phyloP scores from a whole-genome alignment of 371 early-diverging fungal species.

The Blakeslea trispora region DNA sequence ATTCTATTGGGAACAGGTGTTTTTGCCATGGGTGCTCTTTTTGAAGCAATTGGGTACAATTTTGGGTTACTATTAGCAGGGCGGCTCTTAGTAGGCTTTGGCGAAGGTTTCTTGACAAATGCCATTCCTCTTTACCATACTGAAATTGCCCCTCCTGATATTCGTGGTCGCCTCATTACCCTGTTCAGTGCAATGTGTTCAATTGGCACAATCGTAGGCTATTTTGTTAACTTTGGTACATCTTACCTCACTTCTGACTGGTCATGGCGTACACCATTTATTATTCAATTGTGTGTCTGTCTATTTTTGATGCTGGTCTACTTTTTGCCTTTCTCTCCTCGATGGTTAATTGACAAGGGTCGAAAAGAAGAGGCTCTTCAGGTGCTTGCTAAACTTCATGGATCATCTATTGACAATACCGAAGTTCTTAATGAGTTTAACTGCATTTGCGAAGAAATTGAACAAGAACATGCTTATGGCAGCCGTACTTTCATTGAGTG shows the following conservation, averaged over 20 bases:
- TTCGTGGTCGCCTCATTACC: constrained; percentile 52
- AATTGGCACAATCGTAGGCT: constrained; percentile 47
- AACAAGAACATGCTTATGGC: constrained; percentile 43
- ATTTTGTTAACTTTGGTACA: constrained; percentile 53
- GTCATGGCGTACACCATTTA: constrained; percentile 47
- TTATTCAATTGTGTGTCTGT: constrained; percentile 36
- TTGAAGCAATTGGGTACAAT: constrained; percentile 44
- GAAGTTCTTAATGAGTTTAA: constrained; percentile 38
- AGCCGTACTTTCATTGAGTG: constrained; percentile 43
- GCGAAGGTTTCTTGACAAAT: constrained; percentile 47
- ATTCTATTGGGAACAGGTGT: constrained; percentile 39
- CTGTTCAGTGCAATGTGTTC: constrained; percentile 40
- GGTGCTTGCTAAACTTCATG: constrained; percentile 47
- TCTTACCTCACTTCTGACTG: constrained; percentile 37
- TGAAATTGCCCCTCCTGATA: constrained; percentile 76
- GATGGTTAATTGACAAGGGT: constrained; percentile 58
- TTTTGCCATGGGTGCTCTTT: constrained; percentile 47
- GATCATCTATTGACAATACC: constrained; percentile 38
- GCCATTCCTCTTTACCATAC: constrained; percentile 47
- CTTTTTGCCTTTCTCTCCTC: constrained; percentile 31
- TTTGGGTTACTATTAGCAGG: constrained; percentile 47
- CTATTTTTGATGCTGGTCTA: constrained; percentile 15
- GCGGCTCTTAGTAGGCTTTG: constrained; percentile 45
- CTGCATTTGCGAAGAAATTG: constrained; percentile 41
- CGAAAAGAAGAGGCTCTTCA: constrained; percentile 49